Evolutionary conservation across 805 yeast species (phyloP), one percentile per base, ranked within the genome.

Genomic region (Saccharomycopsis sp.): DNA sequence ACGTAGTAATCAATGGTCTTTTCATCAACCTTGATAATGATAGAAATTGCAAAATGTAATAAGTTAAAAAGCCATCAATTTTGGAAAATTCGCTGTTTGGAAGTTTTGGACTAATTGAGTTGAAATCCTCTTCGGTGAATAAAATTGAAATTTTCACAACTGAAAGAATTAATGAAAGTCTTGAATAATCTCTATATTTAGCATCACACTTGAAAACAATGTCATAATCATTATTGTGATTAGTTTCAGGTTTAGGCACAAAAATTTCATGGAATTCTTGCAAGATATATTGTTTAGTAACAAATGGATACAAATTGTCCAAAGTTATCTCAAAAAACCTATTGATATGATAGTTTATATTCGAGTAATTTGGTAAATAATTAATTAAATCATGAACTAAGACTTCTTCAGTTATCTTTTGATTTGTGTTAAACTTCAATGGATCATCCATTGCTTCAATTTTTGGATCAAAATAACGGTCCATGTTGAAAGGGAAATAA

Each of bases 401-500:
- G 5, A 24, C 44, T 11, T 44, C 34, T 5, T 41, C 31, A 6
- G 27, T 20, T 13, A 35, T 7, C 8, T 6, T 23, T 20, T 20
- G 13, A 9, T 33, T 19, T 5, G 35, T 14, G 23, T 7, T 13
- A 4, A 38, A 24, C 20, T 26, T 23, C 29, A 43, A 21, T 4
- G 37, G 24, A 13, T 38, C 24, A 4, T 11, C 3, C 19, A 19
- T 20, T 6, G 6, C 16, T n/a, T 20, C n/a, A 9, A 34, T 5
- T 11, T 7, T 17, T 28, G 39, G 17, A 8, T 43, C 44, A 19
- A 35, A 38, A 35, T 35, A 37, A 3, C 19, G 27, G 17, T 46
- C 47, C 11, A 49, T 40, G 21, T 43, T 43, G 27, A 50, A 50
- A 9, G 53, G 51, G 43, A 50, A 50, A 24, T 31, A 47, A 8